Evolutionary conservation across 306 rosid genomes (phyloP).

Genomic region (Ochetophila trinervis): DNA sequence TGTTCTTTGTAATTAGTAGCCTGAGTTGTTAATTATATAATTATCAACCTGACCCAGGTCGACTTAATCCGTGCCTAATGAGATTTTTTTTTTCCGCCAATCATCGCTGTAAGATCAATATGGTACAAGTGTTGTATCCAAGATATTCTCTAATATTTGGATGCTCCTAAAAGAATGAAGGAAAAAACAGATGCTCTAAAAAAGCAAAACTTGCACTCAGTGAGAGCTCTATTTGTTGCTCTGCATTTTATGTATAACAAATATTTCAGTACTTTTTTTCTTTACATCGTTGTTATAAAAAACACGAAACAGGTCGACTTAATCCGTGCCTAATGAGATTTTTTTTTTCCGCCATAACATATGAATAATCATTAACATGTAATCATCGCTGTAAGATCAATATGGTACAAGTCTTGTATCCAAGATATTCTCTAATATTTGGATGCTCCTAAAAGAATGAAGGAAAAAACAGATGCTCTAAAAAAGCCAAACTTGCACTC

Average conservation of each 20-base stretch:
- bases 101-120: too few species aligned
- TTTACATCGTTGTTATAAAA: constrained; percentile 21
- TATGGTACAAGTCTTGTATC: not conserved
- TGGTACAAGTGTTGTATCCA: not conserved
- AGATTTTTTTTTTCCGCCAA: too few species aligned
- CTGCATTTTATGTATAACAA: constrained; percentile 23
- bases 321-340: too few species aligned
- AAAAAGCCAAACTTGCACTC: constrained; percentile 12
- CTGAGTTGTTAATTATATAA: too few species aligned
- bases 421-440: not conserved
- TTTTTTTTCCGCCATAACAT: too few species aligned
- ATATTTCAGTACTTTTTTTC: constrained; percentile 19
- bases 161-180: not conserved
- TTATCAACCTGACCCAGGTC: too few species aligned
- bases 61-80: too few species aligned
- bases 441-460: not conserved
- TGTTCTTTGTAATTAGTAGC: too few species aligned
- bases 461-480: not conserved
- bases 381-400: too few species aligned
- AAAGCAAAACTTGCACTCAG: constrained; percentile 13
- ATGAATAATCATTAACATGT: too few species aligned
- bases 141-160: not conserved
- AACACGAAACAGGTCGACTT: constrained; percentile 9
- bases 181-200: not conserved
- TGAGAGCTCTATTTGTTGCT: constrained; percentile 9